Percentiles rank a stretch among this genome's conserved stretches.
Evolutionary conservation across 164 flowering plant species (phyloP).

Genomic region (Amborella trichopoda): DNA sequence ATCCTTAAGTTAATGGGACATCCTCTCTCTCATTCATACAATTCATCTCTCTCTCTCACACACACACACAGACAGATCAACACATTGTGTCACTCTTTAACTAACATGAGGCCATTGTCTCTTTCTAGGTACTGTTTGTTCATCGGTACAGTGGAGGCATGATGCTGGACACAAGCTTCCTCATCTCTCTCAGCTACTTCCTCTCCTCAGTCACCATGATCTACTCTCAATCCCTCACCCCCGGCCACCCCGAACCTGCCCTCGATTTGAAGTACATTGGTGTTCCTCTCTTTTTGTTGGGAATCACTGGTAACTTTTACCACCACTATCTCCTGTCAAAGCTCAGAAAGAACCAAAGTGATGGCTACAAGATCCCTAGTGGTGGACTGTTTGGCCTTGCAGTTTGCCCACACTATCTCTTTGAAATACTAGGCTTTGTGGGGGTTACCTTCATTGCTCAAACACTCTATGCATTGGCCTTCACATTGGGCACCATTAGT

Average conservation of each 20-base stretch:
- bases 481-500: conserved; percentile 21
- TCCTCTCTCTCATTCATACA: neutral
- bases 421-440: conserved; percentile 37
- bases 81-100: neutral
- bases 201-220: conserved; percentile 22
- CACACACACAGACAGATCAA: neutral
- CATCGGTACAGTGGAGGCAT: conserved; percentile 59
- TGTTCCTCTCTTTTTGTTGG: conserved; percentile 26
- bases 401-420: conserved; percentile 71
- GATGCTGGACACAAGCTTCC: conserved; percentile 23
- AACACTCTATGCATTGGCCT: conserved; percentile 25
- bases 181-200: conserved; percentile 31
- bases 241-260: conserved; percentile 24
- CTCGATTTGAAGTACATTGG: conserved; percentile 38
- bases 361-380: conserved; percentile 50
- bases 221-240: conserved; percentile 31
- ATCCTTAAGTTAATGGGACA: neutral
- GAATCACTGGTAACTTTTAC: conserved; percentile 58
- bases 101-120: neutral
- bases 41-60: neutral
- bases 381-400: conserved; percentile 52
- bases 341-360: conserved; percentile 21
- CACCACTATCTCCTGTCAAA: conserved; percentile 54
- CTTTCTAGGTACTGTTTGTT: conserved; percentile 39
- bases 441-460: conserved; percentile 60